A percentile compares a stretch with the other conserved stretches of the same genome.
These are phyloP conservation scores for Wakefieldia striispora DNA, from an alignment of 768 basidiomycete genomes.

Conservation along the genomic window DNA sequence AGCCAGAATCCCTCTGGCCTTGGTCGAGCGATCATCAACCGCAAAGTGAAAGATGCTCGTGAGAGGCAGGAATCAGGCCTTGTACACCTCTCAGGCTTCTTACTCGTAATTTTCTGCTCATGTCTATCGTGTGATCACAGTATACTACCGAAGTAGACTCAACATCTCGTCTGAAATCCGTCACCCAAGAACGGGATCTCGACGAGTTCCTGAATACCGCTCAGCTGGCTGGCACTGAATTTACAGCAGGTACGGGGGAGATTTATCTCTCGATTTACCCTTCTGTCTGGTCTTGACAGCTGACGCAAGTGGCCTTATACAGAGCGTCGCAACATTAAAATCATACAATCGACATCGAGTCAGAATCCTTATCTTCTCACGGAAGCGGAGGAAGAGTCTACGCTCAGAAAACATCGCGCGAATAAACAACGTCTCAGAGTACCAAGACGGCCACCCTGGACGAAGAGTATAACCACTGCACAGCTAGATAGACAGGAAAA, in stretches of 20 bases:
- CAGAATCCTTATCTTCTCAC: conserved; percentile 88
- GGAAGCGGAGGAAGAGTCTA: conserved; percentile 75
- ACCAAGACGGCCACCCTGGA: conserved; percentile 90
- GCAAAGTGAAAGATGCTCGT: conserved; percentile 49
- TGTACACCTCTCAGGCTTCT: conserved; percentile 40
- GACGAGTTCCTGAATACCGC: conserved; percentile 97
- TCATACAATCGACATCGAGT: conserved; percentile 54
- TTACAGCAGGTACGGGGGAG: conserved; percentile 79
- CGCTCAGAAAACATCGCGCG: conserved; percentile 69
- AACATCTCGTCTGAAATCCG: conserved; percentile 73
- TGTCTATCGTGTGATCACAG: conserved; percentile 34
- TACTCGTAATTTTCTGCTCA: not conserved
- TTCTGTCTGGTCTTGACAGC: not conserved
- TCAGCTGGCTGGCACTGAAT: conserved; percentile 91
- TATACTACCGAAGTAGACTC: conserved; percentile 75
- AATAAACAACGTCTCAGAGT: conserved; percentile 78
- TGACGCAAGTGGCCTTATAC: not conserved
- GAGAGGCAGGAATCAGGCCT: conserved; percentile 49
- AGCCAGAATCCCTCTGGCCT: conserved; percentile 77
- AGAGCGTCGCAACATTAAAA: conserved; percentile 82
- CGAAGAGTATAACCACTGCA: conserved; percentile 66
- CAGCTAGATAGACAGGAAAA: conserved; percentile 90
- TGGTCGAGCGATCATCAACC: conserved; percentile 94
- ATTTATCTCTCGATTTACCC: not conserved
- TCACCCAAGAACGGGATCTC: conserved; percentile 94